Conservation (phyloP, 139 green algal genomes). For the Chlamydomonas sp. region DNA sequence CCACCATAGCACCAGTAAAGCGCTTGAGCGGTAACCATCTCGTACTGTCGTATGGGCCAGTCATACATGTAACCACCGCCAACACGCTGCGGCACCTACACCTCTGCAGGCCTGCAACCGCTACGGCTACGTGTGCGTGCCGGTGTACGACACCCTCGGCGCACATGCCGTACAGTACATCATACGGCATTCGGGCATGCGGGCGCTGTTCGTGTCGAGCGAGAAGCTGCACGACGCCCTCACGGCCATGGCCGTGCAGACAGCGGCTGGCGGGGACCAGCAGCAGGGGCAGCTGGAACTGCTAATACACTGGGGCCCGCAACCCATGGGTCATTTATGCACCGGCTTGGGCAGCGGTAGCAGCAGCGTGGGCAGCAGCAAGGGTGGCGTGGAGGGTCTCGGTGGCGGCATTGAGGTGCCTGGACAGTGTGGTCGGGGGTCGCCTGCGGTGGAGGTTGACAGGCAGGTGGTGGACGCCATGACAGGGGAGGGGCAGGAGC, state of each 20-base stretch:
- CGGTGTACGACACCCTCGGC: slow-evolving; percentile 92
- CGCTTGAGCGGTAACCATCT: too few relatives aligned
- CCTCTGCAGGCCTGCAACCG: slow-evolving; percentile 86
- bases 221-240: background rate
- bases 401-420: background rate
- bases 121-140: slow-evolving; percentile 83
- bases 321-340: slow-evolving; percentile 8
- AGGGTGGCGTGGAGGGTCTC: too few relatives aligned
- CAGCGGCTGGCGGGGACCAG: background rate
- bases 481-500: too few relatives aligned
- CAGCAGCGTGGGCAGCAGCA: background rate
- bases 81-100: too few relatives aligned
- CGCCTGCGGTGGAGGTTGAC: too few relatives aligned
- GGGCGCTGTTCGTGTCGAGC: slow-evolving; percentile 12
- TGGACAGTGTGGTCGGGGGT: too few relatives aligned
- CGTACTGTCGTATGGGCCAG: too few relatives aligned
- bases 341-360: background rate
- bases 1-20: too few relatives aligned
- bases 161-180: slow-evolving; percentile 90
- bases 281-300: background rate
- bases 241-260: background rate
- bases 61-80: too few relatives aligned
- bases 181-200: slow-evolving; percentile 72
- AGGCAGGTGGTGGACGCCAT: too few relatives aligned
- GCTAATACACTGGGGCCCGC: slow-evolving; percentile 17